Percentiles rank a stretch among this genome's conserved stretches.
Evolutionary conservation across 179 eudicot genomes (phyloP).

Genomic region (Nepenthes alata): DNA sequence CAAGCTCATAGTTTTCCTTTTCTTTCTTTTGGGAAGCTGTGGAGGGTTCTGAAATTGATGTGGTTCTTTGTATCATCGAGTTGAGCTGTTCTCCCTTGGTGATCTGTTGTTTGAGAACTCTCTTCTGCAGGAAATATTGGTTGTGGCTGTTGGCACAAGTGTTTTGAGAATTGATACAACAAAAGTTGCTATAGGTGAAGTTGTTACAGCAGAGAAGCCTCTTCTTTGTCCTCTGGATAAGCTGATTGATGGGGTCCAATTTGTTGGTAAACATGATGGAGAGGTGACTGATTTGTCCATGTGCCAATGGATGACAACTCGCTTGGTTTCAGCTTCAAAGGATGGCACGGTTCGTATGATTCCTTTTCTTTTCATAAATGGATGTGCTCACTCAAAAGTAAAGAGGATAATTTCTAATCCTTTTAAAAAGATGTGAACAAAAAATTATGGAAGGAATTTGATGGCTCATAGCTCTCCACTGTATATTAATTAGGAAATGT

Average conservation of each 20-base stretch:
- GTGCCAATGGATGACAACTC: conserved; percentile 99
- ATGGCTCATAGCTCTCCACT: no score
- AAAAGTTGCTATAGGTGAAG: conserved; percentile 74
- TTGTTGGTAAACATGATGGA: conserved; percentile 90
- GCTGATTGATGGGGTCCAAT: conserved; percentile 74
- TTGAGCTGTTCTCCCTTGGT: not conserved
- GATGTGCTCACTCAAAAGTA: no score
- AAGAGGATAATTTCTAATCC: no score
- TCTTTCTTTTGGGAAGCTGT: not conserved
- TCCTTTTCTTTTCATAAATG: not conserved
- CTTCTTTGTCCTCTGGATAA: conserved; percentile 61
- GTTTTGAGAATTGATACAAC: conserved; percentile 73
- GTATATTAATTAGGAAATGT: no score
- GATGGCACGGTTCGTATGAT: conserved; percentile 84
- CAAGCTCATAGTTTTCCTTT: not conserved
- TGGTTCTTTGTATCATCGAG: not conserved
- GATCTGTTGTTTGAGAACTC: not conserved
- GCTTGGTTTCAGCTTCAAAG: conserved; percentile 84
- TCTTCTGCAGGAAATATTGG: conserved; percentile 67
- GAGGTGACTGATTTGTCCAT: conserved; percentile 94
- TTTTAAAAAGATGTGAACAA: no score
- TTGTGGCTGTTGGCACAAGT: conserved; percentile 69
- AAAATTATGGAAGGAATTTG: no score
- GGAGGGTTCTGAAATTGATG: not conserved
- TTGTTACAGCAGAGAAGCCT: conserved; percentile 72